A percentile compares a stretch with the other conserved stretches of the same genome.
Conservation (phyloP, 805 yeast genomes). For the Kodamaea laetipori region DNA sequence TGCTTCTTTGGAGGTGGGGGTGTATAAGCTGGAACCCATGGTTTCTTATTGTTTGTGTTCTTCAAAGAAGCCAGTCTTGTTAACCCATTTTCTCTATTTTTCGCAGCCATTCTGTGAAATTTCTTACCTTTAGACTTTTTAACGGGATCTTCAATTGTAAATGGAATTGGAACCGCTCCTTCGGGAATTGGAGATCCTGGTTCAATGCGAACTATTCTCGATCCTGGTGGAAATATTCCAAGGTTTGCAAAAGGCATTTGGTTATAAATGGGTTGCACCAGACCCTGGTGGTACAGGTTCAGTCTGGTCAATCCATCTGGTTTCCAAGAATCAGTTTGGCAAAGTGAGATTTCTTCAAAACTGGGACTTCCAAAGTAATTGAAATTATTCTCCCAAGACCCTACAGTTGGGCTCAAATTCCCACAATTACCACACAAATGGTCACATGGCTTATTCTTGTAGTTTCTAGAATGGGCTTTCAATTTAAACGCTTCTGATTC, state of each 20-base stretch:
- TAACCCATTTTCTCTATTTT: not conserved
- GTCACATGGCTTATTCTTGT: not conserved
- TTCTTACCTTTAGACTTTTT: not conserved
- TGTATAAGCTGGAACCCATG: not conserved
- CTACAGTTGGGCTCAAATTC: too few relatives aligned
- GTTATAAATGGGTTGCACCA: too few relatives aligned
- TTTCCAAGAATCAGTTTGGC: not conserved
- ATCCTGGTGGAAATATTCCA: constrained; percentile 15
- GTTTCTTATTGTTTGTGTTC: not conserved
- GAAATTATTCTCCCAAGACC: too few relatives aligned
- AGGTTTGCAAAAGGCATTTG: constrained; percentile 3
- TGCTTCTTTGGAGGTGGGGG: too few relatives aligned
- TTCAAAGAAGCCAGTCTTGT: not conserved
- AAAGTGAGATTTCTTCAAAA: too few relatives aligned
- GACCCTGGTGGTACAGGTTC: not conserved
- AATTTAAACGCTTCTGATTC: not conserved
- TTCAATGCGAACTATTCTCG: constrained; percentile 23
- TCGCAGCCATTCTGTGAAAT: constrained; percentile 2
- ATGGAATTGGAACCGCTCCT: constrained; percentile 31
- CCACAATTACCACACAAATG: too few relatives aligned
- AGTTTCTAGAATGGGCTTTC: not conserved
- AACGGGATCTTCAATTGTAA: constrained; percentile 2
- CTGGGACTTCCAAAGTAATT: too few relatives aligned
- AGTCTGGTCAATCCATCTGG: not conserved
- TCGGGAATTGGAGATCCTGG: constrained; percentile 31